These are phyloP conservation scores for Stylonectria norvegica DNA, from an alignment of 2,329 filamentous ascomycete species.

Conservation along the genomic window DNA sequence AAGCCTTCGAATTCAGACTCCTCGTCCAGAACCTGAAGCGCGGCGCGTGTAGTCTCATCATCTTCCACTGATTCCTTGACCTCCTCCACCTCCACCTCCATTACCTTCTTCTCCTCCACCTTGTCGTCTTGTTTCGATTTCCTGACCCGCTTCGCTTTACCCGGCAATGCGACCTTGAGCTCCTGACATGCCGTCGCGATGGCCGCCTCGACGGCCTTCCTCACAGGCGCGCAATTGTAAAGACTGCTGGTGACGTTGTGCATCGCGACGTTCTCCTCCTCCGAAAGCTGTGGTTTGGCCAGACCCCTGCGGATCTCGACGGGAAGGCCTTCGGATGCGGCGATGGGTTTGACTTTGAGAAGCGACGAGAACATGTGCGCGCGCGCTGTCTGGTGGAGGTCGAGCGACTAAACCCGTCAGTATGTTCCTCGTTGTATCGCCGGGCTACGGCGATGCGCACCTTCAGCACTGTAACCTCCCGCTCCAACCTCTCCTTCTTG, in stretches of 20 bases:
- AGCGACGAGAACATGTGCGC: conserved; percentile 55
- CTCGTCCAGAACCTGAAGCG: conserved; percentile 29
- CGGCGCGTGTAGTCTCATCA: conserved; percentile 15
- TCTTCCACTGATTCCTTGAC: conserved; percentile 16
- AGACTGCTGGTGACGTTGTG: conserved; percentile 60
- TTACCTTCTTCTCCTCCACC: conserved; percentile 25
- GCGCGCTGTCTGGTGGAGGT: conserved; percentile 55
- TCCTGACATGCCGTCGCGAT: conserved; percentile 47
- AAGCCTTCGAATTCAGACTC: conserved; percentile 39
- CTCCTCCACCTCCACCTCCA: conserved; percentile 11
- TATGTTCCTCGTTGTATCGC: too few species aligned
- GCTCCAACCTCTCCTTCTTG: conserved; percentile 58
- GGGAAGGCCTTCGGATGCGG: conserved; percentile 49
- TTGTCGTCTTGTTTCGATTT: conserved; percentile 33
- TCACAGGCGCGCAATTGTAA: conserved; percentile 51
- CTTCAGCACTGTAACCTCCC: conserved; percentile 56
- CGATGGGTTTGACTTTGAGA: conserved; percentile 51
- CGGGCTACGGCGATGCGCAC: too few species aligned
- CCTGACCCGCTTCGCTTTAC: conserved; percentile 33
- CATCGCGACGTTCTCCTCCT: conserved; percentile 49
- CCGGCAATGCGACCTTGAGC: conserved; percentile 47
- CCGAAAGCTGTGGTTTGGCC: conserved; percentile 48
- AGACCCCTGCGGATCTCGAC: conserved; percentile 44
- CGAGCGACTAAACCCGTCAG: conserved; percentile 44
- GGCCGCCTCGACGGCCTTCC: conserved; percentile 47